Evolutionary conservation across 805 yeast genomes (phyloP), one percentile per base, ranked within the genome.

Genomic region (Candida quercuum): DNA sequence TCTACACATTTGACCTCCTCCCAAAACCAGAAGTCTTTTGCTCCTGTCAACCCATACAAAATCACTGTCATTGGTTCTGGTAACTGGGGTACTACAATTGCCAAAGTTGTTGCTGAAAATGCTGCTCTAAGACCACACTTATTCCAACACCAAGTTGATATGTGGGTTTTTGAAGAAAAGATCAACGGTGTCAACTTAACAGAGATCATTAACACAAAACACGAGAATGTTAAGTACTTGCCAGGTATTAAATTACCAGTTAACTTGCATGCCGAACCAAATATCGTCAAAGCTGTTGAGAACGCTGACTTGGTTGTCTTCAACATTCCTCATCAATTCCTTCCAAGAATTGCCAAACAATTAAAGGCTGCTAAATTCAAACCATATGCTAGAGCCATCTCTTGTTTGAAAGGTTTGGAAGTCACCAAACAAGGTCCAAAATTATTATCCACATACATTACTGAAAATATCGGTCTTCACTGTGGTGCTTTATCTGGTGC

Each of bases 401-500:
- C 97, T 7, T 93, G 99, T 69, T 71, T 93, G 53, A 93, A 93
- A 70, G 99, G 99, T 49, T 32, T 54, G 28, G 94, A 89, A 59
- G 95, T 93, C 37, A 78, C 79, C 35, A 78, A 84, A 40, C 71
- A 81, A 41, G 96, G 96, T 35, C 88, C 94, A 57, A 81, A 84
- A 59, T 69, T 93, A 54, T 71, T 91, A 48, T 81, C 94, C 25
- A 78, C 81, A 40, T 81, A 76, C 52, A 84, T 93, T 57, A 75
- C 86, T 37, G 85, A 86, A 52, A 73, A 78, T 51, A 74, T 93
- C 49, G 91, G 89, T 24, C 76, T 93, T 43, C 77, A 84, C 62
- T 89, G 98, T 69, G 99, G 99, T 65, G 98, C 94, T 16, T 73
- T 93, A 38, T 84, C 95, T 1, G 99, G 99, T 45, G 99, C 99